Evolutionary conservation across 768 basidiomycete species (phyloP).

Genomic region (Termitomyces titanicus): DNA sequence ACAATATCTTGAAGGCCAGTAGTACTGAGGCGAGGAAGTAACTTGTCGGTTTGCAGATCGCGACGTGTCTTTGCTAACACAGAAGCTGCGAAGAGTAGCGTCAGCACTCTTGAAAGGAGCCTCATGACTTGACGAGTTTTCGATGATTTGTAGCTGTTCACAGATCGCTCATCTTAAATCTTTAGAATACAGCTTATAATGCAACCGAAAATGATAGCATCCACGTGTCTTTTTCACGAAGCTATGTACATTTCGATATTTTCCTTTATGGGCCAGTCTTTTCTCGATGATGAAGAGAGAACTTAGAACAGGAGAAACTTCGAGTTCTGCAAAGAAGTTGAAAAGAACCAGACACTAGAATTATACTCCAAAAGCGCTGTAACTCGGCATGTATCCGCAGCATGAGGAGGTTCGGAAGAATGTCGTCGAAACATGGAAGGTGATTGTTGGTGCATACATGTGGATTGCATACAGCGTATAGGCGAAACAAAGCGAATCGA

Average conservation of each 20-base stretch:
- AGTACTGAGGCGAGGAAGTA: constrained; percentile 19
- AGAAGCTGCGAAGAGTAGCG: constrained; percentile 20
- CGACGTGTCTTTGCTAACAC: constrained; percentile 19
- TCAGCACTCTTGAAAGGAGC: constrained; percentile 15
- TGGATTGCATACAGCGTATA: background rate
- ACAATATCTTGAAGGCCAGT: constrained; percentile 32
- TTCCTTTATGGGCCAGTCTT: background rate
- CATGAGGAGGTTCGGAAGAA: constrained; percentile 4
- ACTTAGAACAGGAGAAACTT: background rate
- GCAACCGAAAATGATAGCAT: background rate
- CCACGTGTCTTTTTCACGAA: background rate
- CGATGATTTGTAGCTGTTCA: background rate
- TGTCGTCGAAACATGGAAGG: constrained; percentile 5
- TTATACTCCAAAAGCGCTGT: background rate
- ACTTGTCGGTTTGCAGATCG: background rate
- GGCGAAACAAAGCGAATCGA: background rate
- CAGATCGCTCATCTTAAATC: background rate
- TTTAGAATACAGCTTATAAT: background rate
- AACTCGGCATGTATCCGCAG: constrained; percentile 6
- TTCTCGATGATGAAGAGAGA: background rate
- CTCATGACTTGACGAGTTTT: constrained; percentile 18
- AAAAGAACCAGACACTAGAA: background rate
- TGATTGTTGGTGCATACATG: background rate
- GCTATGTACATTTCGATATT: background rate
- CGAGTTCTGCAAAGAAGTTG: background rate